Conservation (phyloP, 2,329 filamentous ascomycete species). For the Ascomycota sp. region DNA sequence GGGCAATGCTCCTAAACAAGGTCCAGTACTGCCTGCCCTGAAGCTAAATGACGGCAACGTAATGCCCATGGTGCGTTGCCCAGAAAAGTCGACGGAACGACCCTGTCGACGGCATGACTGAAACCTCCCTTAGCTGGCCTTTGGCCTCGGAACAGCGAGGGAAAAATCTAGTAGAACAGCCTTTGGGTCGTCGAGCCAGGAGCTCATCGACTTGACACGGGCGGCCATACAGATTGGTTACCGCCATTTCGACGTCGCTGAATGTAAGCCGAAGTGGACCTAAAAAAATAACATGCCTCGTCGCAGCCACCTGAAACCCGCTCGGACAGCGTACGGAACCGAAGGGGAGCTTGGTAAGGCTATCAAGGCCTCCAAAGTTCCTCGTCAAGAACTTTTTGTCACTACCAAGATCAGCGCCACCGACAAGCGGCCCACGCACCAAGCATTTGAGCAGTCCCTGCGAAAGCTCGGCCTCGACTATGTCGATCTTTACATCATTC, state of each 20-base stretch:
- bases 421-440: conserved; percentile 18
- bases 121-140: conserved; percentile 31
- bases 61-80: conserved; percentile 41
- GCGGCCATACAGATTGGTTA: conserved; percentile 50
- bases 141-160: conserved; percentile 50
- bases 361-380: conserved; percentile 44
- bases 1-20: conserved; percentile 19
- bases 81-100: too few species aligned
- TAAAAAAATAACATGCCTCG: too few species aligned
- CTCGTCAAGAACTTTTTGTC: conserved; percentile 49
- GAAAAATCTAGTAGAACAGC: conserved; percentile 21
- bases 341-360: conserved; percentile 52
- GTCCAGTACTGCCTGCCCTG: conserved; percentile 28
- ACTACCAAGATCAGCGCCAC: conserved; percentile 34
- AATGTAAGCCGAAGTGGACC: conserved; percentile 23
- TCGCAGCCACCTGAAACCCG: background rate
- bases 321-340: conserved; percentile 33
- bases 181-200: conserved; percentile 31
- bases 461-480: conserved; percentile 47
- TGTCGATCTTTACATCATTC: conserved; percentile 50
- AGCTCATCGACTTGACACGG: conserved; percentile 27
- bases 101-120: too few species aligned
- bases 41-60: conserved; percentile 56
- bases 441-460: conserved; percentile 38
- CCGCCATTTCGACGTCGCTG: conserved; percentile 54